Conservation (phyloP, 2,329 filamentous ascomycete genomes). For the Botrytis deweyae region DNA sequence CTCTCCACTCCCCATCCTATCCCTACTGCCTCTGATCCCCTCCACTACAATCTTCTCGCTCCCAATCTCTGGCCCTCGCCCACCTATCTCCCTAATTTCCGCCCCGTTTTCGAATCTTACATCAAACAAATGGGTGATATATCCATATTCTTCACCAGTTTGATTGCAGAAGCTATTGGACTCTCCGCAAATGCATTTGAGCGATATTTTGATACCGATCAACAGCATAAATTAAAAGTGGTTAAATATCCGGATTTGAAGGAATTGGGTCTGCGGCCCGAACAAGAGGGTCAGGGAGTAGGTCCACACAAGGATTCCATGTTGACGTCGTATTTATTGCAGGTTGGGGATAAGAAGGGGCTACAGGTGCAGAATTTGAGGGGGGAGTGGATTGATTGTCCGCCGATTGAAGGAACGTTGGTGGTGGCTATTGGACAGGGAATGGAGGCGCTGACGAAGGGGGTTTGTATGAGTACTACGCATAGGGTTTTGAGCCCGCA, state of each 20-base stretch:
- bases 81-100: slow-evolving; percentile 63
- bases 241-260: slow-evolving; percentile 77
- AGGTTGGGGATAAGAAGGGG: slow-evolving; percentile 72
- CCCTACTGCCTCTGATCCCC: slow-evolving; percentile 60
- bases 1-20: slow-evolving; percentile 75
- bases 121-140: slow-evolving; percentile 72
- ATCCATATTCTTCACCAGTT: slow-evolving; percentile 70
- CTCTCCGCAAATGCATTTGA: slow-evolving; percentile 68
- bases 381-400: slow-evolving; percentile 80
- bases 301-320: slow-evolving; percentile 85
- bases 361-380: slow-evolving; percentile 79
- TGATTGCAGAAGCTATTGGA: slow-evolving; percentile 81
- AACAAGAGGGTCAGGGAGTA: slow-evolving; percentile 56
- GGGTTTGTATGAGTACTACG: slow-evolving; percentile 79
- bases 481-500: slow-evolving; percentile 77
- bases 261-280: slow-evolving; percentile 50
- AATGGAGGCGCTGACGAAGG: slow-evolving; percentile 79
- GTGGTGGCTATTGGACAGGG: slow-evolving; percentile 88
- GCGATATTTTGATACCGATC: slow-evolving; percentile 68
- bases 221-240: slow-evolving; percentile 86
- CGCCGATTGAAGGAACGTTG: slow-evolving; percentile 71
- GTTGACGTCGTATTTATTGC: slow-evolving; percentile 77
- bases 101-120: slow-evolving; percentile 68
- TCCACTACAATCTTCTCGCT: slow-evolving; percentile 73
- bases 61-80: slow-evolving; percentile 77